Percentiles rank a stretch among this genome's conserved stretches.
Evolutionary conservation across 2,329 filamentous ascomycete species (phyloP).

Genomic region (Phialocephala sp.): DNA sequence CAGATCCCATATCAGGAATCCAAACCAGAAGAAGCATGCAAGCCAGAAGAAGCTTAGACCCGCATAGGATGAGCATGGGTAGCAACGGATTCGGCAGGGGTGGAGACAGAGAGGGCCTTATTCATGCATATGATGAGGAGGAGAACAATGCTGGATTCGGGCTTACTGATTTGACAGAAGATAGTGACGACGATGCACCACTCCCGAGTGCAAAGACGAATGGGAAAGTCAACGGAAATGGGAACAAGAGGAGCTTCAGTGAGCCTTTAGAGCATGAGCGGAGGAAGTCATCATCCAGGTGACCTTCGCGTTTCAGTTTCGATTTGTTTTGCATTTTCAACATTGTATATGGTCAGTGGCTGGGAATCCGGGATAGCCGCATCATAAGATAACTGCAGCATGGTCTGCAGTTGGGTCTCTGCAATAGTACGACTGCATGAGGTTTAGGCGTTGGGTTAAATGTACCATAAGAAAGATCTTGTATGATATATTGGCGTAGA

Average conservation of each 20-base stretch:
- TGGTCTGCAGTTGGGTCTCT: conserved; percentile 32
- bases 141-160: conserved; percentile 70
- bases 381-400: conserved; percentile 27
- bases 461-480: conserved; percentile 31
- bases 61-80: conserved; percentile 64
- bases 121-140: conserved; percentile 89
- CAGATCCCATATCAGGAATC: conserved; percentile 86
- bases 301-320: conserved; percentile 22
- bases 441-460: conserved; percentile 32
- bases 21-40: conserved; percentile 96
- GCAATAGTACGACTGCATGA: conserved; percentile 35
- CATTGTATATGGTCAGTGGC: conserved; percentile 34
- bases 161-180: conserved; percentile 78
- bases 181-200: conserved; percentile 67
- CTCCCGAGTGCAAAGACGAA: conserved; percentile 29
- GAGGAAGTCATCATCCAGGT: conserved; percentile 36
- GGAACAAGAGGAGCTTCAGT: conserved; percentile 39
- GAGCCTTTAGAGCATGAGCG: conserved; percentile 34
- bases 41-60: conserved; percentile 73
- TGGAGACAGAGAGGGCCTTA: conserved; percentile 79
- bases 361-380: conserved; percentile 12
- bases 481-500: conserved; percentile 32
- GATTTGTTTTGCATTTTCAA: conserved; percentile 29
- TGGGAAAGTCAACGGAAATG: conserved; percentile 43
- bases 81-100: conserved; percentile 60